These are phyloP conservation scores for Magnusiomyces fungicola DNA, from an alignment of 1,139 yeast genomes.

Conservation along the genomic window DNA sequence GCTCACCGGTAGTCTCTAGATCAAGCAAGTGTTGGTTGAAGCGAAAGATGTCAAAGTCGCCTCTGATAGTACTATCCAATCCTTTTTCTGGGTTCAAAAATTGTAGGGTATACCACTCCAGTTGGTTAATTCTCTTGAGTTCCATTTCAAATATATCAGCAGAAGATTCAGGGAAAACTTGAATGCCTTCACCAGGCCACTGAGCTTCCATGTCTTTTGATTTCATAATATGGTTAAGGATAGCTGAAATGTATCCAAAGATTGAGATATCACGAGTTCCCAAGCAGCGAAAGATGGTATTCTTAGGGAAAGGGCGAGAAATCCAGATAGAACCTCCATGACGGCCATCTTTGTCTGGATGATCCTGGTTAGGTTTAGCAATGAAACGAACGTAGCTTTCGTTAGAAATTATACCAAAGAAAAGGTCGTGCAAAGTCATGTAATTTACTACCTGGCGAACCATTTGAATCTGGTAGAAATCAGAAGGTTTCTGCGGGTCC, in stretches of 20 bases:
- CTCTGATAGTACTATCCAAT: too few species aligned
- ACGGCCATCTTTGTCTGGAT: slow-evolving; percentile 7
- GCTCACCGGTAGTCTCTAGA: background rate
- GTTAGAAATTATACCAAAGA: slow-evolving; percentile 13
- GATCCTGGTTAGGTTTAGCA: slow-evolving; percentile 5
- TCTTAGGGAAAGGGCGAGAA: slow-evolving; percentile 9
- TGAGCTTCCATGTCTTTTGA: slow-evolving; percentile 4
- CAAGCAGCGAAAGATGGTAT: background rate
- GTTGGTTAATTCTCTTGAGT: background rate
- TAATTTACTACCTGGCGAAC: slow-evolving; percentile 13
- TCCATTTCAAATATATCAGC: background rate
- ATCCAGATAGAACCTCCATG: slow-evolving; percentile 11
- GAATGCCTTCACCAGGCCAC: slow-evolving; percentile 1
- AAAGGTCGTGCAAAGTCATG: slow-evolving; percentile 12
- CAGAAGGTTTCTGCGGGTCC: background rate
- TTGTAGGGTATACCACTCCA: background rate
- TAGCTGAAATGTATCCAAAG: slow-evolving; percentile 10
- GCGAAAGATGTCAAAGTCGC: background rate
- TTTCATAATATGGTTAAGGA: slow-evolving; percentile 6
- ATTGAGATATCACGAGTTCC: slow-evolving; percentile 4
- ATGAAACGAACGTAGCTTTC: slow-evolving; percentile 11
- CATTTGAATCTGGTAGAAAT: slow-evolving; percentile 8
- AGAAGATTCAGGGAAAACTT: background rate
- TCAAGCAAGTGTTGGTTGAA: background rate
- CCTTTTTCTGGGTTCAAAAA: background rate